These are phyloP conservation scores for Tricholoma sp. DNA, from an alignment of 768 basidiomycete genomes.

Conservation along the genomic window DNA sequence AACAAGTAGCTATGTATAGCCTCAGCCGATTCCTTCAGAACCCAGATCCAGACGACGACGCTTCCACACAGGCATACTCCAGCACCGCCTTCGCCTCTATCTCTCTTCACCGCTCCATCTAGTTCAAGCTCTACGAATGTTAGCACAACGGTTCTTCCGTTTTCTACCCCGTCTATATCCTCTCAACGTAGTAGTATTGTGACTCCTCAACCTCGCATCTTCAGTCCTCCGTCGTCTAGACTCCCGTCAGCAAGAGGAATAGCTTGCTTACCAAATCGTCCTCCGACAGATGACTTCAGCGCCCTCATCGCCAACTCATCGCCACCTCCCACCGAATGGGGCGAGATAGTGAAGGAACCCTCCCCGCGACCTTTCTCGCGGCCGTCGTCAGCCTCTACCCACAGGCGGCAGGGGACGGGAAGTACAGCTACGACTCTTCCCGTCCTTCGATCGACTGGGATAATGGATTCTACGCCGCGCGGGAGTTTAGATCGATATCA, in stretches of 20 bases:
- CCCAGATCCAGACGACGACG: not conserved
- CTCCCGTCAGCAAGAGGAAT: not conserved
- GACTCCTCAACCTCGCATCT: slow-evolving; percentile 1
- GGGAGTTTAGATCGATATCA: slow-evolving; percentile 9
- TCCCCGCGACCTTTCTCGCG: not conserved
- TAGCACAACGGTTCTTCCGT: slow-evolving; percentile 1
- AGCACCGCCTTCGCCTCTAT: slow-evolving; percentile 10
- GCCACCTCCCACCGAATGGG: slow-evolving; percentile 7
- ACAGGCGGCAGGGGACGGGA: not conserved
- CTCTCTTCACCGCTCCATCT: not conserved
- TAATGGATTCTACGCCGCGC: slow-evolving; percentile 1
- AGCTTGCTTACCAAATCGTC: not conserved
- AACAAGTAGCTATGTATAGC: not conserved
- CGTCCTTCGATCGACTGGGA: slow-evolving; percentile 1
- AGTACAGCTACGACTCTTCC: not conserved
- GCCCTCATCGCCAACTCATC: too few relatives aligned
- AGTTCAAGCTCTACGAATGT: slow-evolving; percentile 8
- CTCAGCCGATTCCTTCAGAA: not conserved
- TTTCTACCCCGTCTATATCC: slow-evolving; percentile 9
- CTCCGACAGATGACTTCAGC: not conserved
- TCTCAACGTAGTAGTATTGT: slow-evolving; percentile 3
- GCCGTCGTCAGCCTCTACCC: not conserved
- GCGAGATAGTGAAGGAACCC: not conserved
- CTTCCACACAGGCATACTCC: not conserved
- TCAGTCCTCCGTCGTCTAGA: not conserved